Conservation (phyloP, 192 early-diverging fungal genomes). For the Umbelopsis isabellina region DNA sequence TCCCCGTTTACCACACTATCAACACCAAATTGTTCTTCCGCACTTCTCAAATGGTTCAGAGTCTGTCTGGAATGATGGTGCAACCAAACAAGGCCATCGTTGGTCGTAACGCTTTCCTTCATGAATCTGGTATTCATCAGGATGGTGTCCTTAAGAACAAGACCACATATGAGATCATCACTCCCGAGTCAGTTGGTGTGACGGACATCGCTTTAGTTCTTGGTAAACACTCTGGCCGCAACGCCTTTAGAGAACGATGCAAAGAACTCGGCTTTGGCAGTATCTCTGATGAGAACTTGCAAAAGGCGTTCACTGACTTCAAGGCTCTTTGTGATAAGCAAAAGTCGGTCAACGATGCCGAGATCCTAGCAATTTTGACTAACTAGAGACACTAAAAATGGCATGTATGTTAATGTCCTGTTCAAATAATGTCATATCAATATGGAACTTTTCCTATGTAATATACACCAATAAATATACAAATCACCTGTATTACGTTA, state of each 20-base stretch:
- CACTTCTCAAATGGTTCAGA: constrained; percentile 88
- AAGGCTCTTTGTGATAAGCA: constrained; percentile 95
- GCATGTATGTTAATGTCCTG: too few relatives aligned
- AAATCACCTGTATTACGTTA: background rate
- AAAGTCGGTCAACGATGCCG: constrained; percentile 84
- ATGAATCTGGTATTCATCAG: constrained; percentile 98
- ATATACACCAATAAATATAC: constrained; percentile 5
- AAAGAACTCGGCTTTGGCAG: constrained; percentile 75
- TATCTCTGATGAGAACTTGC: constrained; percentile 63
- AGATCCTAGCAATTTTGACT: constrained; percentile 84
- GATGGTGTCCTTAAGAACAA: constrained; percentile 98
- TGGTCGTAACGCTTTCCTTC: constrained; percentile 94
- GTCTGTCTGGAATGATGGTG: constrained; percentile 91
- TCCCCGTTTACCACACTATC: constrained; percentile 89
- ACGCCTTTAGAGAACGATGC: constrained; percentile 85
- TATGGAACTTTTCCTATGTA: constrained; percentile 13
- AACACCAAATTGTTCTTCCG: constrained; percentile 87
- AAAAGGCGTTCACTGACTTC: constrained; percentile 85
- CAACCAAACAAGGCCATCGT: constrained; percentile 99
- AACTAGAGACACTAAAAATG: constrained; percentile 48
- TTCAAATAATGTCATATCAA: background rate
- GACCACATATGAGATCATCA: constrained; percentile 95
- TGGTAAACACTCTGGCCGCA: constrained; percentile 96
- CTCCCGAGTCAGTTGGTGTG: constrained; percentile 89
- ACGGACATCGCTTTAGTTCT: constrained; percentile 84